Evolutionary conservation across 2,329 filamentous ascomycete species (phyloP), one percentile per base, ranked within the genome.

Genomic region (Phoma sp.): DNA sequence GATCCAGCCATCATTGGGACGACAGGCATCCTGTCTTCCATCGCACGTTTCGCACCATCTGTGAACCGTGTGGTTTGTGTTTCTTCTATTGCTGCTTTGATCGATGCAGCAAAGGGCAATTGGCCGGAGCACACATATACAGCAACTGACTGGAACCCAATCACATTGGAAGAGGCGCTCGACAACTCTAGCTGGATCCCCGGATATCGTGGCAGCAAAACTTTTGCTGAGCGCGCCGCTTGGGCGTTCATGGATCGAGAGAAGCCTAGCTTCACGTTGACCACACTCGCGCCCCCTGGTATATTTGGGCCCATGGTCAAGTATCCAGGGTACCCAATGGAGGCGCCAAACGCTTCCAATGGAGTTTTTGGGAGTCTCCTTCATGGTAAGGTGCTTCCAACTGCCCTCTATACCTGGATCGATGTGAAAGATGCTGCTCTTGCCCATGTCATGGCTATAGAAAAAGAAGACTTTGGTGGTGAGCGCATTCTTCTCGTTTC

Each of bases 11-110:
- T 86, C 60, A 85, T 84, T 62, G 84, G 84, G 39, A 87, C 84
- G 1, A 84, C 81, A 0, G 83, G 83, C 15, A 81, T 87, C 35
- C 71, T 87, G 51, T 82, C 82, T 58, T 80, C 82, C 1, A 80
- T 85, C 67, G 84, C 84, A 68, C 79, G 80, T 56, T 74, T 76
- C 45, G 84, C 84, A 1, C 84, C 84, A 65, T 83, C 65, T 73
- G 88, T 94, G 41, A 89, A 86, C 77, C 82, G 88, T 56, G 88
- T 94, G 7, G 85, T 85, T 3, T 80, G 88, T 60, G 87, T 85
- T 0, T 87, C 84, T 2, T 88, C 85, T 3, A 88, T 88, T 60
- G 86, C 85, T 22, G 77, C 85, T 0, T 84, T 88, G 13, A 64
- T 87, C 38, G 80, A 87, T 62, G 36, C 73, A 0, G 80, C 77